Percentiles rank a stretch among this genome's conserved stretches.
Conservation (phyloP, 352 stramenopile species). For the Lagenidium giganteum region DNA sequence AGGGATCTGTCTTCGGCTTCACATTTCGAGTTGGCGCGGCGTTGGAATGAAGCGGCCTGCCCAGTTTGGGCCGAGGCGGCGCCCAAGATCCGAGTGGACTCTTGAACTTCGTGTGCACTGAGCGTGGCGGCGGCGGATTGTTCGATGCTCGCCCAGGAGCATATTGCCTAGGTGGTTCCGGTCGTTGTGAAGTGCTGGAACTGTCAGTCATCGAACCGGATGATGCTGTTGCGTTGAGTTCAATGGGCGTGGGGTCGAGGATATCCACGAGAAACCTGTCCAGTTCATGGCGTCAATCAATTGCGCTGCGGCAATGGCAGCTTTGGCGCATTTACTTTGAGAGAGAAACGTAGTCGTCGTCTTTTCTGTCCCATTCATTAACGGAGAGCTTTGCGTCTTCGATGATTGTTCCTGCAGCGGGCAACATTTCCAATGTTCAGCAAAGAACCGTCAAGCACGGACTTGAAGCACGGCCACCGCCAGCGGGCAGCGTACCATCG, state of each 20-base stretch:
- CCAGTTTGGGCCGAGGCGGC: not conserved
- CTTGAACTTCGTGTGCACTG: constrained; percentile 15
- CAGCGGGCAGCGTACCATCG: constrained; percentile 18
- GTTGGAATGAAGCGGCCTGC: constrained; percentile 10
- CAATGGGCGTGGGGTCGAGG: constrained; percentile 51
- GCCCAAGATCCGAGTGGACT: constrained; percentile 4
- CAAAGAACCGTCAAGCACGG: no score
- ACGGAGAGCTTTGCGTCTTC: constrained; percentile 50
- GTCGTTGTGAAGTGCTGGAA: no score
- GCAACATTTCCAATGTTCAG: not conserved
- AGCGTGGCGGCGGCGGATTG: constrained; percentile 4
- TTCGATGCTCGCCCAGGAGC: not conserved
- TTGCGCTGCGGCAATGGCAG: no score
- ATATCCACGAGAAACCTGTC: constrained; percentile 69
- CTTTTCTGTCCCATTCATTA: constrained; percentile 51
- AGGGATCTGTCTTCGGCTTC: constrained; percentile 8
- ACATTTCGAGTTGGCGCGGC: constrained; percentile 4
- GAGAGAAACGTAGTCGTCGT: constrained; percentile 52
- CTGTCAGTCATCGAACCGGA: no score
- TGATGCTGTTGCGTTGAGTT: constrained; percentile 4
- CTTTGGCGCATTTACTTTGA: constrained; percentile 32
- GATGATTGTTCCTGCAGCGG: constrained; percentile 41
- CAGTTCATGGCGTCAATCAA: not conserved
- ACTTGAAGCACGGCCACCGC: no score
- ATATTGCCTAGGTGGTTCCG: no score